Base-by-base conservation (phyloP, 176 grass and related monocot species). In the Avena insularis region DNA sequence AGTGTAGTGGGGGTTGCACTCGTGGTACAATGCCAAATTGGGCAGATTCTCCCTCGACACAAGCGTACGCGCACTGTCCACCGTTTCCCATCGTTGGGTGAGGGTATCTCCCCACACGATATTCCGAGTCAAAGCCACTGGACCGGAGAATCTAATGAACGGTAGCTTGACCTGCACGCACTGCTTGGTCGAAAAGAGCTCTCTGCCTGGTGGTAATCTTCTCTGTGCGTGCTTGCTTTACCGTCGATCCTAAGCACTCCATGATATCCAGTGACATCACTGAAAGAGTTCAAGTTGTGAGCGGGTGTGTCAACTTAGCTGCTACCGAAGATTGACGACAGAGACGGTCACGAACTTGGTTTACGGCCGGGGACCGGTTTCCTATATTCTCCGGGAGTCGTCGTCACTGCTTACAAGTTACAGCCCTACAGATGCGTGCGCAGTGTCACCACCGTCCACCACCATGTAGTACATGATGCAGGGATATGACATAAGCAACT, bases 101-200 rank as follows among this genome's bases (percentile, higher is more conserved):
- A 53, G 25, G 85, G 85, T 88, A 84, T 88, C 68, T 85, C 16
- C n/a, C 1, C 14, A n/a, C 36, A 76, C 40, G 78, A 71, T 71
- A 81, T 38, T 63, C 71, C 69, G 20, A 33, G 83, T 77, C 83
- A 86, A 90, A 82, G 79, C 51, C 49, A 43, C 15, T 53, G 21
- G 50, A 77, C 82, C n/a, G n/a, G 16, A 55, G 81, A 82, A 85
- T 85, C 86, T 69, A 77, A 91, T 69, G 8, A 88, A 85, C 76
- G 68, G 60, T 54, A 77, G 50, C 29, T 14, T 55, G 64, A 69
- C 64, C 54, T 47, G 5, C 71, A 4, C 17, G 15, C 62, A 0
- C 4, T 27, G 21, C 3, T 6, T 54, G 64, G 46, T 6, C 8
- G 12, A 2, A 77, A 58, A 27, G 20, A 19, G 16, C 40, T 43